These are phyloP conservation scores for Plantago lanceolata DNA, from an alignment of 305 asterid genomes.

Conservation along the genomic window DNA sequence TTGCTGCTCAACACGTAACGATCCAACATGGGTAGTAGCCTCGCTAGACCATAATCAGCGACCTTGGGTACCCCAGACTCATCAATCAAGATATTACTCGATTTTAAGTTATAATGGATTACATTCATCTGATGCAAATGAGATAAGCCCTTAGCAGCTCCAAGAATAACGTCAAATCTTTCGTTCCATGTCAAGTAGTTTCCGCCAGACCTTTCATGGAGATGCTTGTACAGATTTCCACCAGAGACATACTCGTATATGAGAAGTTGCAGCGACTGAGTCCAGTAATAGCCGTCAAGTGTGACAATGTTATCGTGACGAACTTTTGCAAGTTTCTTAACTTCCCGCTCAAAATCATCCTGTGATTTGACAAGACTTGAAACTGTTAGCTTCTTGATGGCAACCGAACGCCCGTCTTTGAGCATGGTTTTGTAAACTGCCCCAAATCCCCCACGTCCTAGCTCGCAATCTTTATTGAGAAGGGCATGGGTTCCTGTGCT, in stretches of 20 bases:
- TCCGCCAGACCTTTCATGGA: conserved; percentile 52
- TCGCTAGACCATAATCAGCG: conserved; percentile 68
- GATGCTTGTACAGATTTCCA: conserved; percentile 60
- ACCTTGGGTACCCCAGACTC: conserved; percentile 59
- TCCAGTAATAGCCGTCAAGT: conserved; percentile 85
- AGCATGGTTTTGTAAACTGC: conserved; percentile 65
- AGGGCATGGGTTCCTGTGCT: conserved; percentile 63
- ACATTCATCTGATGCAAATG: conserved; percentile 61
- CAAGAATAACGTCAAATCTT: conserved; percentile 55
- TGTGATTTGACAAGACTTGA: conserved; percentile 68
- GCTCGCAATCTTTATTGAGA: conserved; percentile 75
- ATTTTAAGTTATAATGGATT: conserved; percentile 71
- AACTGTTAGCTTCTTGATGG: conserved; percentile 73
- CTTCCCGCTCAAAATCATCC: conserved; percentile 73
- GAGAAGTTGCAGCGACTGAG: conserved; percentile 72
- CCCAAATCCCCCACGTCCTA: conserved; percentile 87
- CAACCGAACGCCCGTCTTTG: conserved; percentile 63
- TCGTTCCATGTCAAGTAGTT: conserved; percentile 55
- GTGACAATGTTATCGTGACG: conserved; percentile 57
- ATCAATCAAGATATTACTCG: conserved; percentile 66
- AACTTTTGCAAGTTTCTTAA: conserved; percentile 49
- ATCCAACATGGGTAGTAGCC: conserved; percentile 63
- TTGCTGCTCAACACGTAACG: conserved; percentile 74
- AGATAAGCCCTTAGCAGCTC: conserved; percentile 68
- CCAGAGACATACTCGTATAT: conserved; percentile 63